Percentiles rank a stretch among this genome's conserved stretches.
Evolutionary conservation across 768 basidiomycete genomes (phyloP).

Genomic region (Kwoniella dendrophila): DNA sequence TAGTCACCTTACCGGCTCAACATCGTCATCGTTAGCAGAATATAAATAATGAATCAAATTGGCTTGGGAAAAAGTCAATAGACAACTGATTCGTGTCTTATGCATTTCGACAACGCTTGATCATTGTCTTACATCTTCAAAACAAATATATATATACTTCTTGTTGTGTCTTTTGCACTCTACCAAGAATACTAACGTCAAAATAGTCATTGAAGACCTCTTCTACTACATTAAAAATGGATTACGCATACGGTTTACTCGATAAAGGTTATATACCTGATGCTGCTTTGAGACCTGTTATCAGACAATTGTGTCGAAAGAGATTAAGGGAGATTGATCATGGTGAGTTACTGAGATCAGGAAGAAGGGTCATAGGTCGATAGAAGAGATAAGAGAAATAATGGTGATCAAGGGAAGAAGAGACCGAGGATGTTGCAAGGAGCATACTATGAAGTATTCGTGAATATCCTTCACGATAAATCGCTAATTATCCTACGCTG

Average conservation of each 20-base stretch:
- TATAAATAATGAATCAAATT: slow-evolving; percentile 2
- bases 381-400: background rate
- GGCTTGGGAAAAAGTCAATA: no score
- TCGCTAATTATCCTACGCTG: no score
- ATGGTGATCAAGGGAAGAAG: background rate
- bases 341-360: slow-evolving; percentile 57
- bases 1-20: slow-evolving; percentile 4
- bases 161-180: background rate
- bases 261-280: slow-evolving; percentile 68
- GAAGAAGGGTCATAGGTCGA: no score
- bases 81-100: background rate
- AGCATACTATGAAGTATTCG: background rate
- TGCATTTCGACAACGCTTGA: background rate
- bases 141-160: no score
- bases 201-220: background rate
- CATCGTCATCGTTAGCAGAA: slow-evolving; percentile 1
- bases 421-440: background rate
- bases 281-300: slow-evolving; percentile 61
- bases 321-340: slow-evolving; percentile 66
- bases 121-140: background rate
- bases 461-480: no score
- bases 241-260: slow-evolving; percentile 46
- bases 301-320: slow-evolving; percentile 62
- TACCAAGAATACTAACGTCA: no score
- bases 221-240: slow-evolving; percentile 41